phyloP scores from a whole-genome alignment of 2,329 filamentous ascomycete species.

The Aspergillus viridinutans region DNA sequence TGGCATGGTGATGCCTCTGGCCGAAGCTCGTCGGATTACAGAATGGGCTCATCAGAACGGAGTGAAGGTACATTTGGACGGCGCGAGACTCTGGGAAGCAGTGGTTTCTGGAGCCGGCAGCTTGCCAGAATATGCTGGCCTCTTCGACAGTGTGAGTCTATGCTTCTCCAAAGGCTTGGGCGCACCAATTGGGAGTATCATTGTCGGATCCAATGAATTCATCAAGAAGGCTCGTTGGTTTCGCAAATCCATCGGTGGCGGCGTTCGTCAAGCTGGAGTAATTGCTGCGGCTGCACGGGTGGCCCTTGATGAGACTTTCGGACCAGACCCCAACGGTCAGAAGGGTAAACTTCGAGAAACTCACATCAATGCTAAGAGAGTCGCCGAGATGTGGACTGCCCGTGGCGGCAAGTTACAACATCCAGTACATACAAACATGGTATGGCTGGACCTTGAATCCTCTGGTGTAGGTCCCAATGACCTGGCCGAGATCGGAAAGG shows the following conservation, averaged over 20 bases:
- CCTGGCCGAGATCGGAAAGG: conserved; percentile 52
- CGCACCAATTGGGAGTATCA: conserved; percentile 72
- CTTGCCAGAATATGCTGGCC: conserved; percentile 61
- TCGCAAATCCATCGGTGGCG: conserved; percentile 76
- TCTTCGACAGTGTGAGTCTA: conserved; percentile 70
- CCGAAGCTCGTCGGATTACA: conserved; percentile 65
- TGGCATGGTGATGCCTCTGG: conserved; percentile 72
- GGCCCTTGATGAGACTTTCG: conserved; percentile 75
- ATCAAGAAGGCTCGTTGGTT: conserved; percentile 70
- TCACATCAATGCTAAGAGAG: conserved; percentile 59
- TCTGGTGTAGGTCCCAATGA: conserved; percentile 52
- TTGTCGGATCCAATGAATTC: conserved; percentile 58
- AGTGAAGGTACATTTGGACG: conserved; percentile 72
- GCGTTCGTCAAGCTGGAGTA: conserved; percentile 70
- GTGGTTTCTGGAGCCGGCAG: conserved; percentile 65
- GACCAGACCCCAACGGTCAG: conserved; percentile 52
- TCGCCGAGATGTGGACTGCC: conserved; percentile 63
- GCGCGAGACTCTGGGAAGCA: conserved; percentile 78
- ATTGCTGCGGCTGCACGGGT: conserved; percentile 71
- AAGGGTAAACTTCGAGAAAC: conserved; percentile 58
- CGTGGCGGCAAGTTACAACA: conserved; percentile 65
- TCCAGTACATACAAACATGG: conserved; percentile 86
- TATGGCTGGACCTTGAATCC: conserved; percentile 71
- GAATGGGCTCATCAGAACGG: conserved; percentile 62
- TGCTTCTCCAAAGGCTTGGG: conserved; percentile 82